phyloP scores from a whole-genome alignment of 495 filamentous ascomycete genomes.

The Diplogelasinospora grovesii region DNA sequence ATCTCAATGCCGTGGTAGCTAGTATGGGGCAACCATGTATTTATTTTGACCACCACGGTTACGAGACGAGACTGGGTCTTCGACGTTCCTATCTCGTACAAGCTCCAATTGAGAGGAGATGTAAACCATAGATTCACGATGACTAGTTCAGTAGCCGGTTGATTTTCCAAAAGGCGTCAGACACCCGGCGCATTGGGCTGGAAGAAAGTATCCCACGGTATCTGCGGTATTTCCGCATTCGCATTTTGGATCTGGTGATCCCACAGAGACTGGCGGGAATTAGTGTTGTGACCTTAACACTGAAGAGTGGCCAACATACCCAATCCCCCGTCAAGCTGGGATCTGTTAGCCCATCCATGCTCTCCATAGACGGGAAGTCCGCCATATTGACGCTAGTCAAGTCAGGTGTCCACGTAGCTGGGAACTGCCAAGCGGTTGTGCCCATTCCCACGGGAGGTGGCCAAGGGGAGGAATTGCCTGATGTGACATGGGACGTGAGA shows the following conservation, averaged over 20 bases:
- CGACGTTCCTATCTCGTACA: too few species aligned
- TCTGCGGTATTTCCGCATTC: constrained; percentile 11
- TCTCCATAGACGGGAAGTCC: constrained; percentile 3
- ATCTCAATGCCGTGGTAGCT: too few species aligned
- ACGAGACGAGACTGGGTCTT: too few species aligned
- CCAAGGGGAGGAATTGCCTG: not conserved
- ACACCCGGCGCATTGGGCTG: too few species aligned
- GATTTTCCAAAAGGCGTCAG: too few species aligned
- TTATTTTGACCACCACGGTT: too few species aligned
- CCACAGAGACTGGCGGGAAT: constrained; percentile 17
- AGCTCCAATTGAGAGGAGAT: too few species aligned
- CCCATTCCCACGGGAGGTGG: not conserved
- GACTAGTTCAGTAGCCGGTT: too few species aligned
- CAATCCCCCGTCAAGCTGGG: constrained; percentile 14
- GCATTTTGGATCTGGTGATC: constrained; percentile 21
- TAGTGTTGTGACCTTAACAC: constrained; percentile 1
- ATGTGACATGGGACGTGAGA: not conserved
- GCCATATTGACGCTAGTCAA: constrained; percentile 1
- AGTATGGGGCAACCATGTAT: too few species aligned
- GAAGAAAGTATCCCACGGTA: constrained; percentile 20
- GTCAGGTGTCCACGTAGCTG: constrained; percentile 2
- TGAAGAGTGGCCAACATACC: constrained; percentile 11
- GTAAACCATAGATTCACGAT: too few species aligned
- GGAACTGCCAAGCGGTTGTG: not conserved
- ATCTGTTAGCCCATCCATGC: constrained; percentile 11